These are phyloP conservation scores for Clonostachys sp. DNA, from an alignment of 2,329 filamentous ascomycete genomes.

Conservation along the genomic window DNA sequence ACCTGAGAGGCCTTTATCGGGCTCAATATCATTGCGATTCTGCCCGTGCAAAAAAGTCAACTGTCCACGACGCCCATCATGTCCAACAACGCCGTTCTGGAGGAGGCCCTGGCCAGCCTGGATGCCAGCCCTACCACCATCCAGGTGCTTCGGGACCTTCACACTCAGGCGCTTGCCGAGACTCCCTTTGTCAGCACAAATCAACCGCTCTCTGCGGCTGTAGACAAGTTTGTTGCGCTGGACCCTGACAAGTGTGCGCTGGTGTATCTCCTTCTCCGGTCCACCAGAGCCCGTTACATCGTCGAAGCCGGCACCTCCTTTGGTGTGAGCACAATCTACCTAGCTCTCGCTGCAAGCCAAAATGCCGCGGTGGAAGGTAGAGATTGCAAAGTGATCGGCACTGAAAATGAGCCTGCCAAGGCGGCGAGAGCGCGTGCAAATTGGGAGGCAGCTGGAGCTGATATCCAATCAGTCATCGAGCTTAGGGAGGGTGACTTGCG, in stretches of 20 bases:
- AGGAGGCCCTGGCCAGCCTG: constrained; percentile 20
- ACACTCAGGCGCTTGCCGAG: constrained; percentile 20
- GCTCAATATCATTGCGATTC: neutral
- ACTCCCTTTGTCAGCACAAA: constrained; percentile 15
- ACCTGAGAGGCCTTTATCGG: neutral
- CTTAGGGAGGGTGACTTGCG: constrained; percentile 52
- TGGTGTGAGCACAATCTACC: constrained; percentile 58
- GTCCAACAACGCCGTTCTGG: constrained; percentile 6
- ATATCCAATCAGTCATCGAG: constrained; percentile 46
- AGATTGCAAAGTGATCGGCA: constrained; percentile 44
- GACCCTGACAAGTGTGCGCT: constrained; percentile 54
- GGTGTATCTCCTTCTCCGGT: constrained; percentile 46
- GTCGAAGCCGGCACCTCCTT: constrained; percentile 60
- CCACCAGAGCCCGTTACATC: constrained; percentile 41
- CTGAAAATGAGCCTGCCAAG: constrained; percentile 54
- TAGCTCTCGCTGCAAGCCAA: constrained; percentile 50
- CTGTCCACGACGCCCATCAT: neutral
- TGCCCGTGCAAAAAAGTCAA: too few relatives aligned
- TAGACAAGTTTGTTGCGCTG: constrained; percentile 55
- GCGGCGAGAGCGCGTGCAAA: constrained; percentile 43
- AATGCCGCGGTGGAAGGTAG: constrained; percentile 25
- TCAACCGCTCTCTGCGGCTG: too few relatives aligned
- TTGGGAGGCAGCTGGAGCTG: constrained; percentile 45
- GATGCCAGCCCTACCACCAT: constrained; percentile 15
- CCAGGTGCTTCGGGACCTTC: constrained; percentile 19